phyloP scores from a whole-genome alignment of 2,329 filamentous ascomycete genomes.

The Ceratocystiopsis minuta region DNA sequence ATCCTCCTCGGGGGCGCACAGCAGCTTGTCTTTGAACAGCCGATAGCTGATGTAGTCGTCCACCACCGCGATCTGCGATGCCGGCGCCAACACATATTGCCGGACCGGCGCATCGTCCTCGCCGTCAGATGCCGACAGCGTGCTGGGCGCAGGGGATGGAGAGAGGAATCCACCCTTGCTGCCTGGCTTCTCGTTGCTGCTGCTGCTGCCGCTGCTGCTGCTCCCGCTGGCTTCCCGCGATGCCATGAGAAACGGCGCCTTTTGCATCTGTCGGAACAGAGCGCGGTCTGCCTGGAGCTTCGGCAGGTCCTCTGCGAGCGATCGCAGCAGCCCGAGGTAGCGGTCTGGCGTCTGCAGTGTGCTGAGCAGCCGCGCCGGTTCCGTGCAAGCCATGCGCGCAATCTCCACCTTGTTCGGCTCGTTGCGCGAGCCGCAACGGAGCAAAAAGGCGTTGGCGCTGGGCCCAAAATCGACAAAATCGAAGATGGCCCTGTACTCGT shows the following conservation, averaged over 20 bases:
- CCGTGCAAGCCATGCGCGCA: slow-evolving; percentile 62
- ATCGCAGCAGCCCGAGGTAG: slow-evolving; percentile 68
- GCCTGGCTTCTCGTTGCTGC: not conserved
- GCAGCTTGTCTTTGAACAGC: slow-evolving; percentile 67
- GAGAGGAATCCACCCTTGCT: no score
- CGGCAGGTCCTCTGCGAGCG: slow-evolving; percentile 54
- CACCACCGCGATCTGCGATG: slow-evolving; percentile 56
- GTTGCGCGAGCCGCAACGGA: slow-evolving; percentile 74
- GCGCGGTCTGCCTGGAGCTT: slow-evolving; percentile 61
- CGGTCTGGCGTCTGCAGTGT: slow-evolving; percentile 68
- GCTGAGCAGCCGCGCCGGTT: slow-evolving; percentile 66
- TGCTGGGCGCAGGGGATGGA: no score
- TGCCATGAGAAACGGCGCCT: slow-evolving; percentile 61
- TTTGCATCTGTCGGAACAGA: slow-evolving; percentile 59
- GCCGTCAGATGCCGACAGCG: slow-evolving; percentile 18
- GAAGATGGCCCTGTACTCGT: slow-evolving; percentile 71
- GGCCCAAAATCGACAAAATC: slow-evolving; percentile 90
- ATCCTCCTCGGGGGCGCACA: slow-evolving; percentile 85
- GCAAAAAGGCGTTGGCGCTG: slow-evolving; percentile 74
- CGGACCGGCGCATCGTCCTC: slow-evolving; percentile 50
- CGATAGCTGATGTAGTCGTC: slow-evolving; percentile 83
- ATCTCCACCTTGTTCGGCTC: slow-evolving; percentile 81
- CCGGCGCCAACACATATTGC: slow-evolving; percentile 60
- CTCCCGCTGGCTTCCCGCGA: slow-evolving; percentile 50
- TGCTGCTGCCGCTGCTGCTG: slow-evolving; percentile 4